These are phyloP conservation scores for Claviceps quebecensis DNA, from an alignment of 2,329 filamentous ascomycete species.

Conservation along the genomic window DNA sequence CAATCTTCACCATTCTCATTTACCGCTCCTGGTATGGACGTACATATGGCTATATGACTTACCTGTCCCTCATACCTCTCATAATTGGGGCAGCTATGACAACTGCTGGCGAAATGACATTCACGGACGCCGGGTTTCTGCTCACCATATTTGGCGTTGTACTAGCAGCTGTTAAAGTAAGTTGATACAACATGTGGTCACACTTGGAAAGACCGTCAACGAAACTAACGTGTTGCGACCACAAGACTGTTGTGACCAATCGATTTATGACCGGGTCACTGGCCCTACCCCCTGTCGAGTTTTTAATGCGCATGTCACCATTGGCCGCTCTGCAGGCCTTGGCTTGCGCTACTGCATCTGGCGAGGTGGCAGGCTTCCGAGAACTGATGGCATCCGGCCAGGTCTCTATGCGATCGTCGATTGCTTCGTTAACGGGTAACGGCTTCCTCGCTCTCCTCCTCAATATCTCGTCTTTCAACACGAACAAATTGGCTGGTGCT, in stretches of 20 bases:
- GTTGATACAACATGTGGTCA: not conserved
- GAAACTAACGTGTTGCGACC: not conserved
- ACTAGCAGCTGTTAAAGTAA: slow-evolving; percentile 40
- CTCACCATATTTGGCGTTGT: slow-evolving; percentile 40
- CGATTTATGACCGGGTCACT: slow-evolving; percentile 49
- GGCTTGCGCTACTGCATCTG: slow-evolving; percentile 34
- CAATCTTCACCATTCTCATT: slow-evolving; percentile 48
- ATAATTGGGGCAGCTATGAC: slow-evolving; percentile 45
- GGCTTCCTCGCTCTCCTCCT: slow-evolving; percentile 40
- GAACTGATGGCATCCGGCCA: slow-evolving; percentile 21
- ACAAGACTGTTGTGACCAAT: slow-evolving; percentile 44
- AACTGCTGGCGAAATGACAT: slow-evolving; percentile 49
- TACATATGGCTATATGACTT: slow-evolving; percentile 40
- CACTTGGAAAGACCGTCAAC: not conserved
- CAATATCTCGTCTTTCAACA: slow-evolving; percentile 43
- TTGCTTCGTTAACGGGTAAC: slow-evolving; percentile 34
- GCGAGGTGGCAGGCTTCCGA: slow-evolving; percentile 34
- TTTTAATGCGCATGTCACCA: slow-evolving; percentile 49
- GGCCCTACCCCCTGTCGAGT: slow-evolving; percentile 42
- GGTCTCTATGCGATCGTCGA: slow-evolving; percentile 20
- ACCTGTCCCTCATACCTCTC: slow-evolving; percentile 46
- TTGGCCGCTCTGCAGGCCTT: slow-evolving; percentile 43
- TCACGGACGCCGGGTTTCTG: slow-evolving; percentile 41
- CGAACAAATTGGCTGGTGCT: slow-evolving; percentile 43
- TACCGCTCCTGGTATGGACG: slow-evolving; percentile 42